Percentiles rank a stretch among this genome's conserved stretches.
Evolutionary conservation across 1,284 basidiomycete genomes (phyloP).

Genomic region (Xerocomus minutiporus): DNA sequence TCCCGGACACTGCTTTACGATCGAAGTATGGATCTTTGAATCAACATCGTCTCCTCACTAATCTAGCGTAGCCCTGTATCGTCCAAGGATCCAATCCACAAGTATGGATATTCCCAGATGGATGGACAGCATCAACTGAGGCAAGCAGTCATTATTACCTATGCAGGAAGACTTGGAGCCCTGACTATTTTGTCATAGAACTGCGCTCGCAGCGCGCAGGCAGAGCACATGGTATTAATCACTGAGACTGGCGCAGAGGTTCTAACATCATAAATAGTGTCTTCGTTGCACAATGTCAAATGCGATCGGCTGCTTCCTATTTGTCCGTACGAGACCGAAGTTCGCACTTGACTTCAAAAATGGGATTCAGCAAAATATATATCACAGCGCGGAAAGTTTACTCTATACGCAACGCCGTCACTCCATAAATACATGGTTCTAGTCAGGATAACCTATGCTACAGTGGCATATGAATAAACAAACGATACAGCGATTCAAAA

Average conservation of each 20-base stretch:
- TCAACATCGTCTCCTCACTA: neutral
- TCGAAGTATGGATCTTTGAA: conserved; percentile 52
- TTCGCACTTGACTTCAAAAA: neutral
- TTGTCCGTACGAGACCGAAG: no score
- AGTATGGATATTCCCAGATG: conserved; percentile 79
- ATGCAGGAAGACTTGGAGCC: neutral
- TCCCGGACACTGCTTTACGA: conserved; percentile 85
- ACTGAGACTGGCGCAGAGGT: conserved; percentile 69
- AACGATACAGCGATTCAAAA: neutral
- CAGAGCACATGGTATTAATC: conserved; percentile 84
- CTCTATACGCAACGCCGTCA: neutral
- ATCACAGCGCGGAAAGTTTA: neutral
- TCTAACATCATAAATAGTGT: conserved; percentile 41
- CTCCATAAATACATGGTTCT: neutral
- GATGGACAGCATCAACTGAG: conserved; percentile 83
- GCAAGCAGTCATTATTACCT: conserved; percentile 36
- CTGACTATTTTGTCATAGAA: conserved; percentile 20
- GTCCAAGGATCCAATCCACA: conserved; percentile 67
- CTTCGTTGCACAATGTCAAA: neutral
- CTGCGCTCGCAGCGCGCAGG: conserved; percentile 77
- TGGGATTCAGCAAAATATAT: neutral
- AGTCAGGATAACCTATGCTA: neutral
- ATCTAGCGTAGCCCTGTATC: conserved; percentile 56
- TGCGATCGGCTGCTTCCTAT: neutral
- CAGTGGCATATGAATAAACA: neutral